These are phyloP conservation scores for Aspergillus calidoustus DNA, from an alignment of 2,329 filamentous ascomycete genomes.

Conservation along the genomic window DNA sequence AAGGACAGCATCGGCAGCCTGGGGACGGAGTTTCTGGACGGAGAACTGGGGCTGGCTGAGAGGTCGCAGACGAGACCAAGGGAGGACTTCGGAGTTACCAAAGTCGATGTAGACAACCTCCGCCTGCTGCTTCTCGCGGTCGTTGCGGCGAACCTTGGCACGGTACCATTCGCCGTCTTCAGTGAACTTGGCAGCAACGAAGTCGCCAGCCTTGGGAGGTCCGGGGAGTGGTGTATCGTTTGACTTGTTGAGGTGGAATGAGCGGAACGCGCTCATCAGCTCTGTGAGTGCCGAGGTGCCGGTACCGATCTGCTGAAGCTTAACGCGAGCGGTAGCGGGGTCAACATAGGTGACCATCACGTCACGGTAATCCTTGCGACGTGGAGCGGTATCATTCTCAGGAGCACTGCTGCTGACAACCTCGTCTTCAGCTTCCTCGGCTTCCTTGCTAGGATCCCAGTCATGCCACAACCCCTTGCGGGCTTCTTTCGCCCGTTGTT, in stretches of 20 bases:
- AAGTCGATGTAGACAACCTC: conserved; percentile 97
- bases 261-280: conserved; percentile 87
- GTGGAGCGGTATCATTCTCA: conserved; percentile 61
- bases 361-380: conserved; percentile 90
- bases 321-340: conserved; percentile 73
- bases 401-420: conserved; percentile 54
- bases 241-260: conserved; percentile 83
- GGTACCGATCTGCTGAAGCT: conserved; percentile 87
- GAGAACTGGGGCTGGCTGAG: conserved; percentile 80
- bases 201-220: conserved; percentile 87
- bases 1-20: conserved; percentile 84
- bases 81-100: conserved; percentile 87
- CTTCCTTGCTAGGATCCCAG: conserved; percentile 89
- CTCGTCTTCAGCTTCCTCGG: conserved; percentile 61
- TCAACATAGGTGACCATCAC: conserved; percentile 92
- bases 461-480: conserved; percentile 90
- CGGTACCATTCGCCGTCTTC: conserved; percentile 94
- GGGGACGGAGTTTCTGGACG: conserved; percentile 78
- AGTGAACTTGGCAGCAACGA: conserved; percentile 88
- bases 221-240: conserved; percentile 75
- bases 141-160: conserved; percentile 86
- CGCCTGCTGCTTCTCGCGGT: conserved; percentile 83
- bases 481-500: conserved; percentile 86
- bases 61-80: conserved; percentile 83
- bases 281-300: conserved; percentile 84